phyloP scores from a whole-genome alignment of 2,329 filamentous ascomycete genomes.

The Corniculantispora saksenae region DNA sequence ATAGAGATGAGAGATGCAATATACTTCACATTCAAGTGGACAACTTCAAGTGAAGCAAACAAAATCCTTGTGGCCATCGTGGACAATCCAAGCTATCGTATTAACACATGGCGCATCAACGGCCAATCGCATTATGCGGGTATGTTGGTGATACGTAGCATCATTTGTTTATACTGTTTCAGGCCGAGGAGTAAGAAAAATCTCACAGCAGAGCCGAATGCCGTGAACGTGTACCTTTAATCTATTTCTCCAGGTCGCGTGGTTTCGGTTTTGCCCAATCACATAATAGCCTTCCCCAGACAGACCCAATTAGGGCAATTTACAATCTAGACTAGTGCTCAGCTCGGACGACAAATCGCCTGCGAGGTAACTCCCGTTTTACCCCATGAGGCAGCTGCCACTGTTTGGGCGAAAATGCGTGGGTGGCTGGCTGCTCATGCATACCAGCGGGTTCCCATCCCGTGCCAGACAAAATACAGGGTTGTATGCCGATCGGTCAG shows the following conservation, averaged over 20 bases:
- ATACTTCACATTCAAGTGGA: neutral
- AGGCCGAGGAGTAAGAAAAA: neutral
- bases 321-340: neutral
- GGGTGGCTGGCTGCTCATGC: neutral
- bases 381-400: neutral
- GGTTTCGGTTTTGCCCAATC: neutral
- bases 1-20: neutral
- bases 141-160: slow-evolving; percentile 7
- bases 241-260: neutral
- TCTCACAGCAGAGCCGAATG: neutral
- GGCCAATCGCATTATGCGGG: neutral
- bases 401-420: neutral
- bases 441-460: neutral
- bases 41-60: neutral
- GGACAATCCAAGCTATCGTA: neutral
- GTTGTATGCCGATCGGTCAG: neutral
- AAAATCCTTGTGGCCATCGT: no score
- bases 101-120: neutral
- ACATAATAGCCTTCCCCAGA: neutral
- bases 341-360: neutral
- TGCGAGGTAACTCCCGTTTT: neutral
- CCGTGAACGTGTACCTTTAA: neutral
- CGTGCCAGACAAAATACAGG: neutral
- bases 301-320: neutral
- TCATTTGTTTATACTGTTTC: neutral